These are phyloP conservation scores for Trapa bicornis DNA, from an alignment of 345 rosid genomes.

Conservation along the genomic window DNA sequence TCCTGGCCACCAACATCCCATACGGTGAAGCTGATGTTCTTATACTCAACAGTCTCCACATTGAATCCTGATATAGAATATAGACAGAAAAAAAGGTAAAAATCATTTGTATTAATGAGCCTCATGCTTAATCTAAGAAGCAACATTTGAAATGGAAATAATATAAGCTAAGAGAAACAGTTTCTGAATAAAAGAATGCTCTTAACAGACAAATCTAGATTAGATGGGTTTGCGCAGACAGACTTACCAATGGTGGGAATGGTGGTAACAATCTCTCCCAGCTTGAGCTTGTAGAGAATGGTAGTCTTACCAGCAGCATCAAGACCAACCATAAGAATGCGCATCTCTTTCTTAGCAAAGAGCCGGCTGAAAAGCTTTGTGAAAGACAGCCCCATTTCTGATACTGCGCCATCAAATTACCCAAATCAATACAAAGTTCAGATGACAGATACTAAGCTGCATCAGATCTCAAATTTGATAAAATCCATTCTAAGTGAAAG, in stretches of 20 bases:
- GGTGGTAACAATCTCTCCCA: constrained; percentile 72
- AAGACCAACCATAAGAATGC: constrained; percentile 76
- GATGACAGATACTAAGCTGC: neutral
- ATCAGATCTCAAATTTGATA: neutral
- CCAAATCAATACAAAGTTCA: neutral
- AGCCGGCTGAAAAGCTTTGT: constrained; percentile 61
- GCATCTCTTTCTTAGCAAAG: constrained; percentile 70
- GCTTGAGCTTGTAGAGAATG: constrained; percentile 62
- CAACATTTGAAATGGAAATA: no score
- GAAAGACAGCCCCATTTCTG: constrained; percentile 51
- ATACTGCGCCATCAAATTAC: constrained; percentile 8
- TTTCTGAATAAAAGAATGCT: no score
- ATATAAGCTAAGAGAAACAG: no score
- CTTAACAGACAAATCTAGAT: neutral
- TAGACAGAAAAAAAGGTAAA: no score
- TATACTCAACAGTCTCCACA: constrained; percentile 78
- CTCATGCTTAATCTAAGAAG: neutral
- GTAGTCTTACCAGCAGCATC: constrained; percentile 86
- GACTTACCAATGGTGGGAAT: constrained; percentile 64
- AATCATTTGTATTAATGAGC: neutral
- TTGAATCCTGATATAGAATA: constrained; percentile 37
- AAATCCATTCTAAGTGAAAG: neutral
- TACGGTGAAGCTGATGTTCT: constrained; percentile 80
- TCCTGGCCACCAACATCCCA: constrained; percentile 95
- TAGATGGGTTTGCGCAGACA: neutral